phyloP scores from a whole-genome alignment of 2,329 filamentous ascomycete genomes.

The Pseudopyricularia cyperi region DNA sequence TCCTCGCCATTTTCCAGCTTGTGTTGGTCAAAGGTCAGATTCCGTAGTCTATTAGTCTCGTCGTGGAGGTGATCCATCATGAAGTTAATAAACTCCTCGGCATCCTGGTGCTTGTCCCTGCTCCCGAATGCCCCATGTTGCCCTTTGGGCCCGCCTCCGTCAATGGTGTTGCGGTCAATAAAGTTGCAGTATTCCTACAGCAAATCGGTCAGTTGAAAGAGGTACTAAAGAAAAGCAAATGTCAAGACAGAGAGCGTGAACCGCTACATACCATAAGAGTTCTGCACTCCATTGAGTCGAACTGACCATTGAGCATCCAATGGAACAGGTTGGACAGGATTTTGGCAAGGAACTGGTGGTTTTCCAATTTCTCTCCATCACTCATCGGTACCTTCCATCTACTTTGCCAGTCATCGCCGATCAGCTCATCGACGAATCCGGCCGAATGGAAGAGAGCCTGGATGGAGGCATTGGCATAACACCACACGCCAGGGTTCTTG shows the following conservation, averaged over 20 bases:
- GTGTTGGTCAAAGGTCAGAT: conserved; percentile 15
- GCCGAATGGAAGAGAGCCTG: conserved; percentile 70
- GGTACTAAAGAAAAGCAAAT: conserved; percentile 1
- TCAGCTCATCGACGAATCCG: conserved; percentile 50
- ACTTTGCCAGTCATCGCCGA: conserved; percentile 46
- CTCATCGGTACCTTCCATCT: conserved; percentile 57
- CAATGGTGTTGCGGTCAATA: conserved; percentile 35
- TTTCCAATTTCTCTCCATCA: conserved; percentile 36
- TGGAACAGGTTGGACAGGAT: conserved; percentile 46
- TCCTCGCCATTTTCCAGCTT: not conserved
- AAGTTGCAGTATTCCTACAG: conserved; percentile 47
- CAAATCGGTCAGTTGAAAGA: conserved; percentile 6
- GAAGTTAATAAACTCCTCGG: conserved; percentile 80
- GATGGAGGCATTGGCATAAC: conserved; percentile 85
- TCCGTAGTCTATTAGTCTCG: conserved; percentile 58
- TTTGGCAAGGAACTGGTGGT: conserved; percentile 45
- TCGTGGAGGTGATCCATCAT: conserved; percentile 70
- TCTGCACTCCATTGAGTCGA: conserved; percentile 35
- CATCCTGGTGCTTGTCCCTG: conserved; percentile 62
- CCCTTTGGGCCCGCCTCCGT: conserved; percentile 3
- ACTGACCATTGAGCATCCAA: conserved; percentile 39
- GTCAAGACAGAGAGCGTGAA: not conserved
- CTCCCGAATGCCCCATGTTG: conserved; percentile 7
- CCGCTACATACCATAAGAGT: conserved; percentile 40
- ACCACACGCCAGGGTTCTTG: conserved; percentile 68